phyloP scores from a whole-genome alignment of 495 filamentous ascomycete species.

The Neurospora sp. region DNA sequence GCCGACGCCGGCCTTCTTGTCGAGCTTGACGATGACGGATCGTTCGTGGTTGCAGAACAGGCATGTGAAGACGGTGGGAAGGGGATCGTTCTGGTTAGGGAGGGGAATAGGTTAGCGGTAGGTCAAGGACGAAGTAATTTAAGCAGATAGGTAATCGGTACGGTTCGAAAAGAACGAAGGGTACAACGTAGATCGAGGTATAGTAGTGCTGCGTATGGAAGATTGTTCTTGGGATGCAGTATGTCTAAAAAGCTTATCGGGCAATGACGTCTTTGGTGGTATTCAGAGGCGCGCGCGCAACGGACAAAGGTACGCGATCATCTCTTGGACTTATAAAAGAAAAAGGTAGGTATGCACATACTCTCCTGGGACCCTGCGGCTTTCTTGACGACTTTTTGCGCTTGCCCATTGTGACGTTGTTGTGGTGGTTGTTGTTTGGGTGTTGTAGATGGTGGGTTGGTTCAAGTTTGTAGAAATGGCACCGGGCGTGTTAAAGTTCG shows the following conservation, averaged over 20 bases:
- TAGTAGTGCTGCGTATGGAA: neutral
- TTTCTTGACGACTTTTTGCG: slow-evolving; percentile 88
- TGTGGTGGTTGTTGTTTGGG: neutral
- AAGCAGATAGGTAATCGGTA: too few relatives aligned
- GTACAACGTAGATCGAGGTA: neutral
- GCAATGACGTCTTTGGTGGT: neutral
- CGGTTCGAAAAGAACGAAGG: neutral
- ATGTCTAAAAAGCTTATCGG: neutral
- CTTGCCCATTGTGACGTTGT: slow-evolving; percentile 53
- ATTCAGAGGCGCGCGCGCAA: neutral
- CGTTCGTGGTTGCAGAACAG: slow-evolving; percentile 98
- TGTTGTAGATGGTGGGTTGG: neutral
- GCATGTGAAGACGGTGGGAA: slow-evolving; percentile 86
- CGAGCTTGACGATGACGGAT: slow-evolving; percentile 75
- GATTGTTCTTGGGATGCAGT: neutral
- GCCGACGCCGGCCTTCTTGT: slow-evolving; percentile 83
- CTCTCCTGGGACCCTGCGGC: slow-evolving; percentile 77
- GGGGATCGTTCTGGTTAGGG: slow-evolving; percentile 59
- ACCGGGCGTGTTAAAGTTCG: neutral
- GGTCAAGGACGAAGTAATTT: neutral
- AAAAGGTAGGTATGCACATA: slow-evolving; percentile 21
- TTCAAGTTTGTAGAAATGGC: neutral
- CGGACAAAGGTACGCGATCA: neutral
- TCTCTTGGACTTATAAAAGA: neutral
- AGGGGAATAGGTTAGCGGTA: neutral